Evolutionary conservation across 495 filamentous ascomycete genomes (phyloP), one percentile per base, ranked within the genome.

Genomic region (Cercophora newfieldiana): DNA sequence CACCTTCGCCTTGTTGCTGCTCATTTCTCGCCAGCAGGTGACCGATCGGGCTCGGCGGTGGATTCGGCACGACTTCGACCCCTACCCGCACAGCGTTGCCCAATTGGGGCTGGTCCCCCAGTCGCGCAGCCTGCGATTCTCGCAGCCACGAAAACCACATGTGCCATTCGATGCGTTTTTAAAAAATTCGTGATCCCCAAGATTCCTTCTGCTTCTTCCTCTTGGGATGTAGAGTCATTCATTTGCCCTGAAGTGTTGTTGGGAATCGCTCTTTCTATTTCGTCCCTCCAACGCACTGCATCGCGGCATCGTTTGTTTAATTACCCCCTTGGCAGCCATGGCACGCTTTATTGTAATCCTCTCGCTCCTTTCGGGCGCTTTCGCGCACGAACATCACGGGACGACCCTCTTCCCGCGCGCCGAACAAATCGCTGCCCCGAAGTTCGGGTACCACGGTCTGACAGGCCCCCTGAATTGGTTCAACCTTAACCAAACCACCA

Each of bases 391-490:
- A 28, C 31, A 44, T n/a, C 33, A 60, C 33, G 58, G 58, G 12
- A 60, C 58, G 18, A 60, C 29, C 7, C 58, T 60, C n/a, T 60
- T 47, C 28, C 58, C 58, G 4, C 58, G 58, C 0, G 58, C 58
- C 58, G 58, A 48, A 24, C 18, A 8, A 30, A 10, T 21, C n/a
- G 22, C 58, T 0, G 1, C 55, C n/a, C 55, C 55, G 4, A 30
- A 16, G 5, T 60, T 60, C 30, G 33, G 31, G 12, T 60, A 60
- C 58, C 58, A 60, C 31, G 58, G 58, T n/a, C 7, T 48, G 14
- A 48, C 19, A 1, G 58, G 58, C 18, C 58, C 58, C 18, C 33
- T 60, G 58, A 60, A 60, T 31, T 60, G 58, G 58, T 48, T 44
- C 33, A 21, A 21, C 31, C 33, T 60, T 14, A 29, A 58, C 55